Conservation (phyloP, 129 eudicot genomes). For the Dittrichia graveolens region DNA sequence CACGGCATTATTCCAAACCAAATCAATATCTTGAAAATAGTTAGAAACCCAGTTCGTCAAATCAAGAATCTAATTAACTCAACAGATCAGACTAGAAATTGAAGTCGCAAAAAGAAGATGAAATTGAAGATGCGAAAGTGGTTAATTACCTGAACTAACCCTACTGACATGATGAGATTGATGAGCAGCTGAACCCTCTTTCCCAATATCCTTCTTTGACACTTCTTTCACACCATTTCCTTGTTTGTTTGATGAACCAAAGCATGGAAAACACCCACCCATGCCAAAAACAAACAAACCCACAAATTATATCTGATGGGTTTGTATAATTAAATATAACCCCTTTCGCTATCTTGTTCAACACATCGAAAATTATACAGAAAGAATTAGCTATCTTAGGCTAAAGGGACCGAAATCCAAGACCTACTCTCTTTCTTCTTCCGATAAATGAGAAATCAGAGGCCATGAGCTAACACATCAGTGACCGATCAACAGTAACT, state of each 20-base stretch:
- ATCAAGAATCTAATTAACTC: constrained; percentile 23
- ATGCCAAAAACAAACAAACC: constrained; percentile 48
- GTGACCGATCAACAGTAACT: constrained; percentile 46
- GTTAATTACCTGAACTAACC: constrained; percentile 66
- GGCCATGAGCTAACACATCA: constrained; percentile 44
- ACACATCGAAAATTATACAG: constrained; percentile 26
- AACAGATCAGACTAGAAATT: constrained; percentile 42
- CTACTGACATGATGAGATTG: constrained; percentile 67
- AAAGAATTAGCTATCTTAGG: background rate
- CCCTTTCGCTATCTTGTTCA: constrained; percentile 8
- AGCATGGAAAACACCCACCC: constrained; percentile 93
- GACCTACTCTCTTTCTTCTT: constrained; percentile 28
- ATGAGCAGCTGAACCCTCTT: constrained; percentile 63
- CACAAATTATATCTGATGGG: constrained; percentile 34
- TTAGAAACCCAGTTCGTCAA: constrained; percentile 19
- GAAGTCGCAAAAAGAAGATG: constrained; percentile 3
- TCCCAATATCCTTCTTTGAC: constrained; percentile 65
- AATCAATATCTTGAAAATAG: constrained; percentile 10
- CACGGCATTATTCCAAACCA: constrained; percentile 28
- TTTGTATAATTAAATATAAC: background rate
- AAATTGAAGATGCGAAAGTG: constrained; percentile 13
- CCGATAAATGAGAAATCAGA: constrained; percentile 25
- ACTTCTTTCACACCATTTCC: constrained; percentile 62
- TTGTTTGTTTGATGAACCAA: constrained; percentile 63
- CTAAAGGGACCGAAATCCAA: constrained; percentile 19